Base-by-base conservation (phyloP, 1,284 basidiomycete species). In the Gomphus bonarii region DNA sequence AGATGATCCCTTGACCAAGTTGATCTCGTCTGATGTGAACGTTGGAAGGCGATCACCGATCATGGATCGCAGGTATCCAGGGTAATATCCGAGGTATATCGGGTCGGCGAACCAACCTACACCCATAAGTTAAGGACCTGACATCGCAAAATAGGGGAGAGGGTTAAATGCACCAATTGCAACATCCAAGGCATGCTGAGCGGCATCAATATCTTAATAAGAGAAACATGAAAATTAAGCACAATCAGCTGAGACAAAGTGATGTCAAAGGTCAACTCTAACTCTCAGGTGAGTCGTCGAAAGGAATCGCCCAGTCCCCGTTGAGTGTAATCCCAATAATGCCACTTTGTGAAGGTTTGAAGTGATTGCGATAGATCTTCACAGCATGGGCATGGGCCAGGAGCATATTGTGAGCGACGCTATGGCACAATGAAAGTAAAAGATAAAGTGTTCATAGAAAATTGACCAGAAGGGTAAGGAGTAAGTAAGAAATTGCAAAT, bases 291-390 rank as follows among this genome's bases (percentile, higher is more conserved):
- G 67, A 73, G 58, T 82, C 74, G 62, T 86, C 83, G 61, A 78
- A 88, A 9, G 87, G 86, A 62, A 84, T 76, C 50, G 78, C 77
- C 80, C 81, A 87, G 61, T 83, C 77, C 14, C 82, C 81, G 63
- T 89, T 87, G 52, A 89, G 71, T 1, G 86, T 89, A 67, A 90
- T 85, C 2, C 85, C 85, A 60, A 90, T 86, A 49, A 72, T 64
- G 11, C 85, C 86, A 18, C 74, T 72, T 62, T 85, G 81, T 1
- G 59, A 63, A 3, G 70, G 59, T 65, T 81, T 77, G 73, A 81
- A 86, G 47, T 82, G 68, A 18, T 80, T 73, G 47, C 81, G 78
- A 67, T 88, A 90, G 11, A 79, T 63, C 64, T 85, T 78, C 52
- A 77, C 77, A 1, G 82, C 82, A 61, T 80, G 70, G 10, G 83